Percentiles rank a stretch among this genome's conserved stretches.
These are phyloP conservation scores for Talaromyces albobiverticillius DNA, from an alignment of 2,329 filamentous ascomycete species.

Conservation along the genomic window DNA sequence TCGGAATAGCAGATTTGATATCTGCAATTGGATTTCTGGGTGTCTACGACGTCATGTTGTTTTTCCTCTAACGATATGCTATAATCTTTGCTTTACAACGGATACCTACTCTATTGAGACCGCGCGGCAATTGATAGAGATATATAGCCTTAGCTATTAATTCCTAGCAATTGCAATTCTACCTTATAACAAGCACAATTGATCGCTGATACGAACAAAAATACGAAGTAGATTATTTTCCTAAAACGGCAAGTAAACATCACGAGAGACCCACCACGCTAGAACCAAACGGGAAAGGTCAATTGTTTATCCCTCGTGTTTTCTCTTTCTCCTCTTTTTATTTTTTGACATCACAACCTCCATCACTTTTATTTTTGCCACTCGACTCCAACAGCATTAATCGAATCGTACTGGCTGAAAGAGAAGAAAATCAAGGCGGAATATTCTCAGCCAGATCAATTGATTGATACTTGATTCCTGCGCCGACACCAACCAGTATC, in stretches of 20 bases:
- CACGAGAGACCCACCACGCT: not conserved
- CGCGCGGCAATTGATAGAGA: not conserved
- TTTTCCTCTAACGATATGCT: not conserved
- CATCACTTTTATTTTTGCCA: not conserved
- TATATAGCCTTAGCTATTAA: not conserved
- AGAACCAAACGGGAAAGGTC: not conserved
- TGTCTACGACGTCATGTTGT: not conserved
- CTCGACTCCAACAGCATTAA: not conserved
- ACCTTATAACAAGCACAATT: not conserved
- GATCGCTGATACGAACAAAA: not conserved
- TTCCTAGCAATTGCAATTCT: not conserved
- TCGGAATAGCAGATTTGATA: conserved; percentile 5
- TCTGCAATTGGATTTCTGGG: not conserved
- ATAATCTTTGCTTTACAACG: too few relatives aligned
- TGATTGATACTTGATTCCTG: not conserved
- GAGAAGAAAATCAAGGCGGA: not conserved
- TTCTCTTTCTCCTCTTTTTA: not conserved
- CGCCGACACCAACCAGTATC: too few relatives aligned
- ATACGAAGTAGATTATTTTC: not conserved
- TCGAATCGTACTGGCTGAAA: not conserved
- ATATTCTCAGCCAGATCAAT: too few relatives aligned
- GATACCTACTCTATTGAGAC: not conserved
- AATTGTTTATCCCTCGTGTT: too few relatives aligned
- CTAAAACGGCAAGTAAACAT: not conserved
- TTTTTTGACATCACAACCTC: too few relatives aligned